Evolutionary conservation across 2,329 filamentous ascomycete species (phyloP).

Genomic region (Pseudogymnoascus sp.): DNA sequence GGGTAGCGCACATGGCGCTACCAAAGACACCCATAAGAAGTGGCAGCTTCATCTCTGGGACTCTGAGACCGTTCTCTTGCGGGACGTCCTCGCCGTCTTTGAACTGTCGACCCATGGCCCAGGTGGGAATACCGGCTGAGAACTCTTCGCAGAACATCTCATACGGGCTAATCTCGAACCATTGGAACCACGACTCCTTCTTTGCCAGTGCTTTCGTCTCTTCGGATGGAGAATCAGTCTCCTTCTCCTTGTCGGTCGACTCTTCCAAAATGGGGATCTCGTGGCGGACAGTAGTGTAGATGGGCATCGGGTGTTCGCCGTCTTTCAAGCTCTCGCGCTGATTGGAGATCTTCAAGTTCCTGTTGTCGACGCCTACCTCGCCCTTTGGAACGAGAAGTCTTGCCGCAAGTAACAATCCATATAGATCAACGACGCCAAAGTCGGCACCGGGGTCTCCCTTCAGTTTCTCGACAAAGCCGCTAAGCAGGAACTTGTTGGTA

Average conservation of each 20-base stretch:
- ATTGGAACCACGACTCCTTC: constrained; percentile 86
- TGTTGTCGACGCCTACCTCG: constrained; percentile 65
- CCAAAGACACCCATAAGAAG: constrained; percentile 92
- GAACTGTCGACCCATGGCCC: constrained; percentile 82
- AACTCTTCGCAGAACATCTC: constrained; percentile 95
- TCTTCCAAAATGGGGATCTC: constrained; percentile 69
- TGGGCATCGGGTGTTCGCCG: constrained; percentile 79
- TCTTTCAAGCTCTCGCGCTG: constrained; percentile 68
- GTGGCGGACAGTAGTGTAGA: constrained; percentile 91
- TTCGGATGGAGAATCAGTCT: constrained; percentile 33
- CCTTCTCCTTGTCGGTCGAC: constrained; percentile 30
- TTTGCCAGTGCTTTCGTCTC: constrained; percentile 44
- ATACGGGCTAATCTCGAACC: constrained; percentile 93
- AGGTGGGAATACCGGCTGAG: constrained; percentile 84
- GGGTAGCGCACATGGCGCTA: constrained; percentile 88
- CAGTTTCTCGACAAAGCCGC: constrained; percentile 83
- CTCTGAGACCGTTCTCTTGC: constrained; percentile 50
- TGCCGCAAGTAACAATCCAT: constrained; percentile 77
- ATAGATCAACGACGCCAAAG: constrained; percentile 88
- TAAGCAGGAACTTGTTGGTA: constrained; percentile 85
- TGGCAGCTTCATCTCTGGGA: constrained; percentile 78
- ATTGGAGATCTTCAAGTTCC: constrained; percentile 85
- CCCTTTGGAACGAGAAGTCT: constrained; percentile 79
- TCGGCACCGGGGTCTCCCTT: constrained; percentile 71
- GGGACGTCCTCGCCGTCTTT: constrained; percentile 59